These are phyloP conservation scores for Penicillium sp. DNA, from an alignment of 2,329 filamentous ascomycete species.

Conservation along the genomic window DNA sequence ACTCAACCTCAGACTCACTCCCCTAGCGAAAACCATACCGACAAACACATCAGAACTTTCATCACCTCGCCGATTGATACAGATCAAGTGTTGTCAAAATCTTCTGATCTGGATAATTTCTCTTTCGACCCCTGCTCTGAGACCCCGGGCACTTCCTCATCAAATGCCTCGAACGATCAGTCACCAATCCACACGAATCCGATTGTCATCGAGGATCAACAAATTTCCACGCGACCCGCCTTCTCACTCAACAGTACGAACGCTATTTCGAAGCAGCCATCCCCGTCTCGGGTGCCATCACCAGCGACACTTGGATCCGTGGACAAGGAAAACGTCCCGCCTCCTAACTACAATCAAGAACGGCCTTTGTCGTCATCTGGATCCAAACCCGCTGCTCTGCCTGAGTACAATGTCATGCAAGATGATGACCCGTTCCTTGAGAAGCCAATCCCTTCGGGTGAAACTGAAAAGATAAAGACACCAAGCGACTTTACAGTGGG, in stretches of 20 bases:
- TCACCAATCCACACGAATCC: background rate
- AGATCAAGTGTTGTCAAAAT: background rate
- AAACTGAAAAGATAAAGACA: background rate
- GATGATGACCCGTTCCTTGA: slow-evolving; percentile 17
- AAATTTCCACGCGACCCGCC: slow-evolving; percentile 21
- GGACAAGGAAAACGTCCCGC: slow-evolving; percentile 30
- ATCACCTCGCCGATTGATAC: background rate
- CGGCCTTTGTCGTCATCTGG: slow-evolving; percentile 1
- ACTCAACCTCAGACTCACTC: background rate
- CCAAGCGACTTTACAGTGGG: background rate
- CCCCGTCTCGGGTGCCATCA: slow-evolving; percentile 13
- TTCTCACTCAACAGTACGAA: slow-evolving; percentile 10
- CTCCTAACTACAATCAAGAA: slow-evolving; percentile 12
- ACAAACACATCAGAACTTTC: background rate
- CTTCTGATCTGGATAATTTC: background rate
- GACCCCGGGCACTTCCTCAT: background rate
- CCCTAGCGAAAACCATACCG: background rate
- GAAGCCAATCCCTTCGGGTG: background rate
- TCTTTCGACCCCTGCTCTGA: background rate
- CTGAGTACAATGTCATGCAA: slow-evolving; percentile 10
- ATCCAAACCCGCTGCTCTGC: slow-evolving; percentile 10
- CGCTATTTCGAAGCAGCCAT: slow-evolving; percentile 1
- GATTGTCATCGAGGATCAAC: slow-evolving; percentile 14
- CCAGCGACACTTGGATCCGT: slow-evolving; percentile 12
- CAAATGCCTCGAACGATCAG: background rate